Evolutionary conservation across 2,329 filamentous ascomycete genomes (phyloP).

Genomic region (Plectosphaerella cucumerina): DNA sequence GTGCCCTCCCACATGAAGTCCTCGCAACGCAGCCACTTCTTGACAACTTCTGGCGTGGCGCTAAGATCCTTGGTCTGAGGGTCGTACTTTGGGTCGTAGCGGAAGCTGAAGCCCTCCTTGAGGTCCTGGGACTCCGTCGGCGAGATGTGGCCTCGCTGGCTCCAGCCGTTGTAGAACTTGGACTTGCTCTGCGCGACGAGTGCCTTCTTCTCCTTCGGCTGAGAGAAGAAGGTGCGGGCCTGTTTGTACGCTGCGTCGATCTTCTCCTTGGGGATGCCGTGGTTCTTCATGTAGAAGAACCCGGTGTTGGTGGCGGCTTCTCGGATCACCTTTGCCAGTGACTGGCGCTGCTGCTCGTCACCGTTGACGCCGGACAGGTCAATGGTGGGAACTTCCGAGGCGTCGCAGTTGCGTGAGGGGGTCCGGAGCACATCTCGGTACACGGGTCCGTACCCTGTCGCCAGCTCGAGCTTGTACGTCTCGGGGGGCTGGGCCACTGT

Average conservation of each 20-base stretch:
- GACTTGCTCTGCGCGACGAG: conserved; percentile 18
- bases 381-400: conserved; percentile 41
- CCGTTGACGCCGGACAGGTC: conserved; percentile 33
- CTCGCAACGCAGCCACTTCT: conserved; percentile 13
- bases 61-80: conserved; percentile 28
- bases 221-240: conserved; percentile 23
- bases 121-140: conserved; percentile 24
- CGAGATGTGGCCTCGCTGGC: conserved; percentile 20
- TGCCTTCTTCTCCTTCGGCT: conserved; percentile 22
- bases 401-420: conserved; percentile 31
- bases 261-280: conserved; percentile 29
- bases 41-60: conserved; percentile 9
- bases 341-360: conserved; percentile 25
- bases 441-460: conserved; percentile 37
- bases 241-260: conserved; percentile 19
- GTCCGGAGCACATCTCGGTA: conserved; percentile 36
- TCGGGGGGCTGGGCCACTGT: conserved; percentile 10
- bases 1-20: conserved; percentile 15
- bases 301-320: conserved; percentile 36
- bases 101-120: conserved; percentile 21
- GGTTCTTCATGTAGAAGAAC: conserved; percentile 44
- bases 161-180: conserved; percentile 32
- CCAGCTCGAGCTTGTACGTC: conserved; percentile 36
- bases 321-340: conserved; percentile 31
- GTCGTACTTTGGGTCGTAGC: conserved; percentile 37